Evolutionary conservation across 2,329 filamentous ascomycete species (phyloP).

Genomic region (Aureobasidium sp.): DNA sequence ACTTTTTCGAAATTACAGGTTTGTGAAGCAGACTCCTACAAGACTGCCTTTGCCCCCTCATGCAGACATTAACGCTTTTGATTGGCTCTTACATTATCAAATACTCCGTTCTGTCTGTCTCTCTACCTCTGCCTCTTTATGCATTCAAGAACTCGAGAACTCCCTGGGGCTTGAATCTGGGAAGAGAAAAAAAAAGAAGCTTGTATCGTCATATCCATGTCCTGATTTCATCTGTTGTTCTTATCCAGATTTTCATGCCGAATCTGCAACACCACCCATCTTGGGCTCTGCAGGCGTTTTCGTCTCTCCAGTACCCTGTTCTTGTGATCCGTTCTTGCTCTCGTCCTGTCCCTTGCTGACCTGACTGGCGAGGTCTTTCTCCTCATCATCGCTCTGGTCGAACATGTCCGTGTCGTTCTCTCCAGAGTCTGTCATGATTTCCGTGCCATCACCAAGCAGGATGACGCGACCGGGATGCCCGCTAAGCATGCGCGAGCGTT

Average conservation of each 20-base stretch:
- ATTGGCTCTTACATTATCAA: conserved; percentile 9
- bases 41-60: background rate
- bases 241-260: background rate
- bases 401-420: conserved; percentile 77
- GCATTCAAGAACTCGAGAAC: background rate
- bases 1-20: background rate
- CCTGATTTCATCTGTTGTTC: background rate
- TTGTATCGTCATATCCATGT: conserved; percentile 14
- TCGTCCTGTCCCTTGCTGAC: conserved; percentile 56
- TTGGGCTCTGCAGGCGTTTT: conserved; percentile 25
- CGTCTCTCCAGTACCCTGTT: conserved; percentile 17
- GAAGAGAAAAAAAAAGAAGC: background rate
- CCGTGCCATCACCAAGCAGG: conserved; percentile 88
- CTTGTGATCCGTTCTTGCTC: conserved; percentile 28
- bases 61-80: conserved; percentile 3
- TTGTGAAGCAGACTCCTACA: too few relatives aligned
- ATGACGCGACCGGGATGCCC: conserved; percentile 79
- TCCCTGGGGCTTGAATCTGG: background rate
- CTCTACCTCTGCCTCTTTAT: background rate
- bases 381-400: conserved; percentile 55
- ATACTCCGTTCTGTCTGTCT: background rate
- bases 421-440: conserved; percentile 73
- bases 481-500: conserved; percentile 59
- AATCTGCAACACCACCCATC: conserved; percentile 19
- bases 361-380: conserved; percentile 78